Evolutionary conservation across 495 filamentous ascomycete genomes (phyloP).

Genomic region (Aspergillus affinis): DNA sequence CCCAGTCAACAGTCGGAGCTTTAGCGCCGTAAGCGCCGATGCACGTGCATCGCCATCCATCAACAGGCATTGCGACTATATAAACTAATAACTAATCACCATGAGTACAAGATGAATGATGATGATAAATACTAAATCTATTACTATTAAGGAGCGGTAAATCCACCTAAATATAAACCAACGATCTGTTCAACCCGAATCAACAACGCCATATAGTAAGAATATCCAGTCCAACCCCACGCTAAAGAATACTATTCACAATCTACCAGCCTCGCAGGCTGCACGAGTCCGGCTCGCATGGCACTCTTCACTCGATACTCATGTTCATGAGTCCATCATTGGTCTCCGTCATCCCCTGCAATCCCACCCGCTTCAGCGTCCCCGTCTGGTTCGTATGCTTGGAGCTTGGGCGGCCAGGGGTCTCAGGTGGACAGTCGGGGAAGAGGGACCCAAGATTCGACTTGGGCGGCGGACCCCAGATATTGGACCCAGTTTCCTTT

Average conservation of each 20-base stretch:
- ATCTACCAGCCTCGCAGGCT: neutral
- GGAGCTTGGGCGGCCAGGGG: slow-evolving; percentile 35
- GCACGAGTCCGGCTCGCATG: slow-evolving; percentile 15
- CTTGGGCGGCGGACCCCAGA: slow-evolving; percentile 71
- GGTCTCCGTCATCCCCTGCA: slow-evolving; percentile 95
- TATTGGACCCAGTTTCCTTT: slow-evolving; percentile 59
- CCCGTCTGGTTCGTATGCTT: slow-evolving; percentile 32
- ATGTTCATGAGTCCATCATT: slow-evolving; percentile 96
- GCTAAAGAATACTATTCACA: neutral
- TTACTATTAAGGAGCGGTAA: neutral
- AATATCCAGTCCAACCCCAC: slow-evolving; percentile 1
- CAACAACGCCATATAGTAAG: neutral
- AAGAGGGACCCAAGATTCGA: slow-evolving; percentile 51
- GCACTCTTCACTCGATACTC: slow-evolving; percentile 71
- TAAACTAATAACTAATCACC: too few species aligned
- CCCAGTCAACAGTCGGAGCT: slow-evolving; percentile 24
- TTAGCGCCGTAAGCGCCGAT: slow-evolving; percentile 25
- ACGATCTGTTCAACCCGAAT: neutral
- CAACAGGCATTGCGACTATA: too few species aligned
- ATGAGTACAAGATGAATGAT: too few species aligned
- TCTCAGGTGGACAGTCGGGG: slow-evolving; percentile 50
- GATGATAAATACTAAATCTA: neutral
- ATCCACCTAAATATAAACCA: neutral
- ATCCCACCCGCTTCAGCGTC: slow-evolving; percentile 69
- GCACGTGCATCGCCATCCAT: slow-evolving; percentile 10